phyloP scores from a whole-genome alignment of 768 basidiomycete species.

The Boletus tomentosulus region DNA sequence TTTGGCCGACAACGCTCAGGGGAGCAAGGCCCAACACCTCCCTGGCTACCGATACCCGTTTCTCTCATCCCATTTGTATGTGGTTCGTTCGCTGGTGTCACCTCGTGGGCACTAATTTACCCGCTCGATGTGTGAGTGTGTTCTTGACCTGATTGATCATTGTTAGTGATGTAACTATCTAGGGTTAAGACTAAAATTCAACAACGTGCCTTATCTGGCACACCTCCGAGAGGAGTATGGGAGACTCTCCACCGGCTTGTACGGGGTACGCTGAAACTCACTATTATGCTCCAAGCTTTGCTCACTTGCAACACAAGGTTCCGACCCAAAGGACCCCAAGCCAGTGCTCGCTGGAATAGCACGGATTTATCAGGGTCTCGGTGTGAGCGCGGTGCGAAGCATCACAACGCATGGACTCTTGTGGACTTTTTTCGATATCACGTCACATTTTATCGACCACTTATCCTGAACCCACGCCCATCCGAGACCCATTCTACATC shows the following conservation, averaged over 20 bases:
- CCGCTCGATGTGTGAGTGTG: slow-evolving; percentile 81
- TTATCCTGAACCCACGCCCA: slow-evolving; percentile 34
- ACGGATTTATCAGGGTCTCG: slow-evolving; percentile 88
- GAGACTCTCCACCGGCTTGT: slow-evolving; percentile 78
- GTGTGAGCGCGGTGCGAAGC: slow-evolving; percentile 88
- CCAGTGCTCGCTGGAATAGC: slow-evolving; percentile 71
- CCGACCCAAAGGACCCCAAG: slow-evolving; percentile 75
- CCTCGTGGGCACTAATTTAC: slow-evolving; percentile 89
- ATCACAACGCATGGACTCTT: slow-evolving; percentile 91
- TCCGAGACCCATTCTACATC: background rate
- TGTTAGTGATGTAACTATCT: slow-evolving; percentile 7
- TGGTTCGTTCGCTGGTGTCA: slow-evolving; percentile 86
- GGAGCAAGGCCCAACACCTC: slow-evolving; percentile 77
- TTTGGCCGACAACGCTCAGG: slow-evolving; percentile 74
- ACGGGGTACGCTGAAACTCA: slow-evolving; percentile 50
- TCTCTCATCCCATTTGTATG: slow-evolving; percentile 88
- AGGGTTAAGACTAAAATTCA: slow-evolving; percentile 96
- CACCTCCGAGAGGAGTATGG: slow-evolving; percentile 62
- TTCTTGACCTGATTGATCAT: background rate
- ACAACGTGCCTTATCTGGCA: slow-evolving; percentile 82
- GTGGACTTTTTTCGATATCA: slow-evolving; percentile 91
- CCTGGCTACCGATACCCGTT: slow-evolving; percentile 78
- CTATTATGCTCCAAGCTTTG: background rate
- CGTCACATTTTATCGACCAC: slow-evolving; percentile 67
- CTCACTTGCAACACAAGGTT: slow-evolving; percentile 43